Evolutionary conservation across 805 yeast species (phyloP).

Genomic region (Suhomyces faveliae): DNA sequence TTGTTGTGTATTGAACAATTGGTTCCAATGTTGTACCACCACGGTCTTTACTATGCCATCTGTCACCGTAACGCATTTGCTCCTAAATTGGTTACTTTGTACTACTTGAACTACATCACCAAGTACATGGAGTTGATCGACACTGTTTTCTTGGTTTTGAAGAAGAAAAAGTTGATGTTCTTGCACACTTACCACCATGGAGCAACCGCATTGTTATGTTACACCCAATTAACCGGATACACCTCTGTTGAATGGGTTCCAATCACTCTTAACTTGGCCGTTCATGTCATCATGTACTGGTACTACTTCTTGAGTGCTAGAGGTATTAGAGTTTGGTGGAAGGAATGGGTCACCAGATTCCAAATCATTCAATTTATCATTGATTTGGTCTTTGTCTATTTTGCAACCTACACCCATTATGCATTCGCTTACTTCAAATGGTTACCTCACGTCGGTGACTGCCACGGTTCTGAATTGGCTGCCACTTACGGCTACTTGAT

Average conservation of each 20-base stretch:
- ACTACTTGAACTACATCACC: slow-evolving; percentile 88
- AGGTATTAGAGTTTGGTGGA: slow-evolving; percentile 98
- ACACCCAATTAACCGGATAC: slow-evolving; percentile 84
- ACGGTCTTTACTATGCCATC: slow-evolving; percentile 83
- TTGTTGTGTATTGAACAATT: slow-evolving; percentile 79
- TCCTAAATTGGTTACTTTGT: slow-evolving; percentile 74
- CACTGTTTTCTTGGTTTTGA: slow-evolving; percentile 86
- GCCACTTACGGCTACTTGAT: slow-evolving; percentile 89
- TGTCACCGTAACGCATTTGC: slow-evolving; percentile 81
- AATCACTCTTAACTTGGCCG: slow-evolving; percentile 81
- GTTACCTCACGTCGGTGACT: slow-evolving; percentile 74
- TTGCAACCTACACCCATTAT: slow-evolving; percentile 89
- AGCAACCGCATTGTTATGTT: slow-evolving; percentile 93
- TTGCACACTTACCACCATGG: slow-evolving; percentile 98
- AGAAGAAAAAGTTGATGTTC: slow-evolving; percentile 87
- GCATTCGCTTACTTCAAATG: slow-evolving; percentile 61
- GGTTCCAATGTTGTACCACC: slow-evolving; percentile 66
- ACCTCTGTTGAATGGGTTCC: slow-evolving; percentile 97
- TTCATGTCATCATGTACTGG: slow-evolving; percentile 97
- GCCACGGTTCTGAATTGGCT: slow-evolving; percentile 91
- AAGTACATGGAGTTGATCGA: slow-evolving; percentile 88
- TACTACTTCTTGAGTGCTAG: slow-evolving; percentile 91
- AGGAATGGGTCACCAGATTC: slow-evolving; percentile 96
- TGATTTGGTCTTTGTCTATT: slow-evolving; percentile 88
- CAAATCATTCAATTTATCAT: slow-evolving; percentile 91